These are phyloP conservation scores for Trichoderma lentiforme DNA, from an alignment of 2,329 filamentous ascomycete species.

Conservation along the genomic window DNA sequence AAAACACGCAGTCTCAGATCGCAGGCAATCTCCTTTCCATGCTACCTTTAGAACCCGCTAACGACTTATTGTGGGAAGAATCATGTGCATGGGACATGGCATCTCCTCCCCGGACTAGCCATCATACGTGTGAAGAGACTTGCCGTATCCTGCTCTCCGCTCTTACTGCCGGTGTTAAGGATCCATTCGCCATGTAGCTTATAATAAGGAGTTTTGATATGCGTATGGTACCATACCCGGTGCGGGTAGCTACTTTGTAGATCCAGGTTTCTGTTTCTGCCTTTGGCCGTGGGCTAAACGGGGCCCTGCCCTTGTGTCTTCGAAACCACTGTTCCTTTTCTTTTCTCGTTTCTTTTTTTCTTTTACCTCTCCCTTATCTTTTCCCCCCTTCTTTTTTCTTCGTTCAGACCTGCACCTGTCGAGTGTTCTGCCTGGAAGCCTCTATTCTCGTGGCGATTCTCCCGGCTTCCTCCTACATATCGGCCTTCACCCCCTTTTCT, in stretches of 20 bases:
- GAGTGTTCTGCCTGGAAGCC: neutral
- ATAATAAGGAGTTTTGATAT: neutral
- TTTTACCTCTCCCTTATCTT: too few relatives aligned
- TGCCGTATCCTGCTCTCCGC: neutral
- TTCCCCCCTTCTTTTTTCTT: too few relatives aligned
- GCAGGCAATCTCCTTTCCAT: neutral
- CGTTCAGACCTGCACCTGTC: neutral
- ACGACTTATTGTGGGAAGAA: neutral
- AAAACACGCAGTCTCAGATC: conserved; percentile 3
- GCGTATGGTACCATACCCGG: neutral
- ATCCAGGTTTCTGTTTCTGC: neutral
- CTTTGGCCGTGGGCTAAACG: neutral
- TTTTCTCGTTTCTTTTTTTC: neutral
- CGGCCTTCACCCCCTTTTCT: neutral
- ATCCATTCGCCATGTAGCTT: neutral
- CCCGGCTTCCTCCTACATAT: neutral
- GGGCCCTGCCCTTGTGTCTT: neutral
- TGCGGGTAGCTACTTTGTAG: neutral
- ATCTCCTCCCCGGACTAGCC: neutral
- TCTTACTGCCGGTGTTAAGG: neutral
- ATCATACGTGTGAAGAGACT: neutral
- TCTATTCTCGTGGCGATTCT: neutral
- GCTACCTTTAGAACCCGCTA: neutral
- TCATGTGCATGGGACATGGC: neutral
- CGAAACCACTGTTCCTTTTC: neutral